A percentile compares a stretch with the other conserved stretches of the same genome.
Evolutionary conservation across 2,329 filamentous ascomycete species (phyloP).

Genomic region (Pseudogymnoascus sp.): DNA sequence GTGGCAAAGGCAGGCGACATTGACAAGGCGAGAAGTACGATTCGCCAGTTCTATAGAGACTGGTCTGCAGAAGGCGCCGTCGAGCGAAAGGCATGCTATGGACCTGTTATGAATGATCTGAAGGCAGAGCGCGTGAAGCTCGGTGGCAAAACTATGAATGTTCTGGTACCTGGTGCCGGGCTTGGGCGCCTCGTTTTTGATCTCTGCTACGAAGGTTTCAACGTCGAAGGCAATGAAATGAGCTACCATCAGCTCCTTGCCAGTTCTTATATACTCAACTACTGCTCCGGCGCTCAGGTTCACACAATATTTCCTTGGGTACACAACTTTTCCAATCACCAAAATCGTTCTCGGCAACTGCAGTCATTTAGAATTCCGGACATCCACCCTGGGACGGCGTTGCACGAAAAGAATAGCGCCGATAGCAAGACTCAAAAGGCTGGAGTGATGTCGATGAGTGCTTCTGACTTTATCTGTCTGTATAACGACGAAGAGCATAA

Average conservation of each 20-base stretch:
- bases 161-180: slow-evolving; percentile 85
- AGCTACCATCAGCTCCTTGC: slow-evolving; percentile 95
- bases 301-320: slow-evolving; percentile 81
- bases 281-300: slow-evolving; percentile 49
- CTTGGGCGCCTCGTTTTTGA: slow-evolving; percentile 86
- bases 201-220: slow-evolving; percentile 64
- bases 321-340: slow-evolving; percentile 80
- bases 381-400: slow-evolving; percentile 57
- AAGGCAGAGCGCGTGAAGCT: slow-evolving; percentile 36
- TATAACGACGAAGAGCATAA: slow-evolving; percentile 61
- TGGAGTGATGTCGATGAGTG: slow-evolving; percentile 83
- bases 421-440: slow-evolving; percentile 11
- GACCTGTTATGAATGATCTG: slow-evolving; percentile 63
- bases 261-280: slow-evolving; percentile 69
- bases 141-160: slow-evolving; percentile 37
- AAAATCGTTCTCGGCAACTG: slow-evolving; percentile 66
- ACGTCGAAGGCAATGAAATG: slow-evolving; percentile 85
- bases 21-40: slow-evolving; percentile 85
- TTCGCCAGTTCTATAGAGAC: slow-evolving; percentile 90
- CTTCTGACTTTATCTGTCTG: slow-evolving; percentile 84
- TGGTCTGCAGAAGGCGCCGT: slow-evolving; percentile 72
- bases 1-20: slow-evolving; percentile 67
- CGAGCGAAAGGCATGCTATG: slow-evolving; percentile 73
- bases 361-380: slow-evolving; percentile 70
- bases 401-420: slow-evolving; percentile 35